Percentiles rank a stretch among this genome's conserved stretches.
These are phyloP conservation scores for Phytophthora fragariae DNA, from an alignment of 352 stramenopile genomes.

Conservation along the genomic window DNA sequence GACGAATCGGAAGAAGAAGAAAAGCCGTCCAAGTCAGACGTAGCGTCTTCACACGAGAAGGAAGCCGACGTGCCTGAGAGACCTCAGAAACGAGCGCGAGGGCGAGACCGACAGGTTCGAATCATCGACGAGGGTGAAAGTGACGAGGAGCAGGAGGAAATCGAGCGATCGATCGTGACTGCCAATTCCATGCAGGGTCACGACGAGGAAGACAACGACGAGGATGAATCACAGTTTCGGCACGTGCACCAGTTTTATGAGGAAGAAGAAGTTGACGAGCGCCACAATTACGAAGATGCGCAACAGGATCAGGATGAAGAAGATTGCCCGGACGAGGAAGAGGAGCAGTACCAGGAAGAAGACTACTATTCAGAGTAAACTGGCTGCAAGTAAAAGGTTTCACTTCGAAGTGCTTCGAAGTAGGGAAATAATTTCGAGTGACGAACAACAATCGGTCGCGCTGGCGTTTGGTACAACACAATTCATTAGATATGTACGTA, in stretches of 20 bases:
- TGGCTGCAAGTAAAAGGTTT: neutral
- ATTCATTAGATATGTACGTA: conserved; percentile 37
- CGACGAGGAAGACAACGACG: conserved; percentile 17
- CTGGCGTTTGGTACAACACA: conserved; percentile 13
- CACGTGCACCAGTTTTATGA: conserved; percentile 27
- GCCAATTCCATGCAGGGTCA: conserved; percentile 1
- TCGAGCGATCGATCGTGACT: conserved; percentile 24
- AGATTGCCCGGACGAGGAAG: conserved; percentile 35
- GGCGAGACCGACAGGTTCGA: conserved; percentile 24
- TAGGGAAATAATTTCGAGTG: too few relatives aligned
- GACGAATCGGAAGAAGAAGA: conserved; percentile 47
- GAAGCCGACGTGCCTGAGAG: conserved; percentile 8
- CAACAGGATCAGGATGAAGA: conserved; percentile 24
- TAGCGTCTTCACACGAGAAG: conserved; percentile 1
- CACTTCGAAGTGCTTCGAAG: neutral
- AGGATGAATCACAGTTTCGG: conserved; percentile 29
- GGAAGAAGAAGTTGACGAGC: conserved; percentile 38
- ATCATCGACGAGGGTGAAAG: conserved; percentile 48
- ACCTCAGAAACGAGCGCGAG: conserved; percentile 31
- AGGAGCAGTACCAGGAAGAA: conserved; percentile 31
- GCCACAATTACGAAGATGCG: conserved; percentile 27
- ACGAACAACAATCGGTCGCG: too few relatives aligned
- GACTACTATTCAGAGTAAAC: conserved; percentile 16
- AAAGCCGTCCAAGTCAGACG: neutral
- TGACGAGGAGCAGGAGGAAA: conserved; percentile 41